These are phyloP conservation scores for Saccharomycopsis crataegensis DNA, from an alignment of 1,139 yeast species.

Conservation along the genomic window DNA sequence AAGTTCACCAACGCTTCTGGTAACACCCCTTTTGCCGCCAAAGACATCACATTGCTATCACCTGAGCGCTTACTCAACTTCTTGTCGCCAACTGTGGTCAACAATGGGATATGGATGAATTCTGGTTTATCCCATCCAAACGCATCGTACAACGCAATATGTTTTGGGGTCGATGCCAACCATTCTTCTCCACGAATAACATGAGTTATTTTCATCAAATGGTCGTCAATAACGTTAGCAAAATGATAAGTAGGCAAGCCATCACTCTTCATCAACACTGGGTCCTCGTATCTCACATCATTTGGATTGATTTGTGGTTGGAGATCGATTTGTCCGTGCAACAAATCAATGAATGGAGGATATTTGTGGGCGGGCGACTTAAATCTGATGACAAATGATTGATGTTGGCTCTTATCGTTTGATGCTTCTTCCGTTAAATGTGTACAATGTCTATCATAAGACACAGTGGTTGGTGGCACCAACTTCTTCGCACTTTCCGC, in stretches of 20 bases:
- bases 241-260: constrained; percentile 94
- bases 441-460: constrained; percentile 79
- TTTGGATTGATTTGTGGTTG: constrained; percentile 70
- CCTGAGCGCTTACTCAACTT: constrained; percentile 84
- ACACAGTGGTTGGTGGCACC: constrained; percentile 85
- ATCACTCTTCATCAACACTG: constrained; percentile 81
- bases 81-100: constrained; percentile 68
- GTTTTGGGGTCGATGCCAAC: constrained; percentile 95
- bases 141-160: constrained; percentile 76
- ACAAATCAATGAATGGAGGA: constrained; percentile 58
- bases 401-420: constrained; percentile 24
- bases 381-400: constrained; percentile 47
- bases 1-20: constrained; percentile 88
- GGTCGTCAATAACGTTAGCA: constrained; percentile 94
- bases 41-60: constrained; percentile 60
- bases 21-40: constrained; percentile 54
- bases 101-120: constrained; percentile 82
- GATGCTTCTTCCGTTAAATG: constrained; percentile 35
- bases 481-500: constrained; percentile 66
- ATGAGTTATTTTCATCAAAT: constrained; percentile 84
- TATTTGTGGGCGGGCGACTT: constrained; percentile 58
- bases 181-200: constrained; percentile 97
- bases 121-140: constrained; percentile 82
- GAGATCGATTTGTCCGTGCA: constrained; percentile 68
- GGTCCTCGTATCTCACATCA: constrained; percentile 83